These are phyloP conservation scores for Saccharomyces pastorianus DNA, from an alignment of 1,139 yeast species.

Conservation along the genomic window DNA sequence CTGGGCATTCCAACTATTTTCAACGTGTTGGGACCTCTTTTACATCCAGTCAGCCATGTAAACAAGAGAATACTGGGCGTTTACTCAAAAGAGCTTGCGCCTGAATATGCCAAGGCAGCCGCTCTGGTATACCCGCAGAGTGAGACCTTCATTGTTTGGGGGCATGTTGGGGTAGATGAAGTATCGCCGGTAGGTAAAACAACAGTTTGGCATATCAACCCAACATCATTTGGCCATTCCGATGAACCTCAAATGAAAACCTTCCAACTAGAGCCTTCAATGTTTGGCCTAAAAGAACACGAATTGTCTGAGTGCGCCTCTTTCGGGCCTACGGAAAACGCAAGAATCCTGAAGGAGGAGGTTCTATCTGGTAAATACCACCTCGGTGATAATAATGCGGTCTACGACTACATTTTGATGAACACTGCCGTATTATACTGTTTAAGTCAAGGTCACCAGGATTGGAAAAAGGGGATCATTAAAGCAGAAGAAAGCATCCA, in stretches of 20 bases:
- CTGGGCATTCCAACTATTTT: constrained; percentile 89
- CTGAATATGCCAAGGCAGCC: constrained; percentile 77
- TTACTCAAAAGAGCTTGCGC: constrained; percentile 69
- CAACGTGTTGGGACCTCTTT: constrained; percentile 84
- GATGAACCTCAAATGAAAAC: constrained; percentile 24
- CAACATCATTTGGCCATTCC: constrained; percentile 25
- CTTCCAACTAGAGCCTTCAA: constrained; percentile 48
- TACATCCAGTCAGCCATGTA: constrained; percentile 66
- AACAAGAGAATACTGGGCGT: constrained; percentile 84
- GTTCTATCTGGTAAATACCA: constrained; percentile 44
- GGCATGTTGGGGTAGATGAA: constrained; percentile 87
- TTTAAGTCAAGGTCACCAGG: constrained; percentile 55
- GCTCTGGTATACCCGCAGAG: constrained; percentile 32
- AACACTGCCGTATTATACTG: constrained; percentile 84
- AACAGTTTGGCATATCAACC: constrained; percentile 65
- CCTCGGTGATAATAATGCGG: constrained; percentile 50
- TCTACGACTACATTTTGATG: constrained; percentile 78
- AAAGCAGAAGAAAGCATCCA: constrained; percentile 61
- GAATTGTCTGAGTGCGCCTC: constrained; percentile 59
- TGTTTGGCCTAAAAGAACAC: constrained; percentile 78
- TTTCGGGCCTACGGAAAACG: constrained; percentile 84
- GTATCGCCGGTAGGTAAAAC: constrained; percentile 83
- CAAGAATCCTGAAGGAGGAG: constrained; percentile 45
- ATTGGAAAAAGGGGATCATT: constrained; percentile 72
- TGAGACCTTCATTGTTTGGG: constrained; percentile 81